phyloP scores from a whole-genome alignment of 768 basidiomycete species.

The Termitomyces titanicus region DNA sequence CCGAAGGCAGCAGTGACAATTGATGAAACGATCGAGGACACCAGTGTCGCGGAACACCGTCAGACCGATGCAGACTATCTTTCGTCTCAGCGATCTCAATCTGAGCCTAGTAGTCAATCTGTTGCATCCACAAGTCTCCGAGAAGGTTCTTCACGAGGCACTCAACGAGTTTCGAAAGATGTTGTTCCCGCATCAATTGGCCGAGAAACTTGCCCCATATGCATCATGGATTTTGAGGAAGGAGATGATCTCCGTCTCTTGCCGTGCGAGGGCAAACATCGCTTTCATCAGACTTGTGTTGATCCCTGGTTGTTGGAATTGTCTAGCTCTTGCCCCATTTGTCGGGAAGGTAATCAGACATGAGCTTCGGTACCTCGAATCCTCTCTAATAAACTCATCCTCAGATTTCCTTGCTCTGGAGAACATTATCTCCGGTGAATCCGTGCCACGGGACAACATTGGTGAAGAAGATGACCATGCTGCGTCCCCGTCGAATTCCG shows the following conservation, averaged over 20 bases:
- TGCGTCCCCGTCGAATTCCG: constrained; percentile 8
- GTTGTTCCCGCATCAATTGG: constrained; percentile 66
- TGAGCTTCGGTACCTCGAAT: neutral
- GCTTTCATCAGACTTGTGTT: constrained; percentile 87
- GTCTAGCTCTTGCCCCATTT: constrained; percentile 88
- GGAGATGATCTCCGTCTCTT: constrained; percentile 89
- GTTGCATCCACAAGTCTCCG: constrained; percentile 11
- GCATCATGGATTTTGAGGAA: constrained; percentile 90
- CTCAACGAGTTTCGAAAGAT: constrained; percentile 26
- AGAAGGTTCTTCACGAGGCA: constrained; percentile 16
- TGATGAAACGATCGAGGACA: neutral
- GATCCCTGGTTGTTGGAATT: constrained; percentile 92
- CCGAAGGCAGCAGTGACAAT: neutral
- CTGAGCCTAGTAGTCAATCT: neutral
- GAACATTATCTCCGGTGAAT: constrained; percentile 42
- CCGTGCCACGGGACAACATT: constrained; percentile 11
- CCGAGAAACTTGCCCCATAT: constrained; percentile 90
- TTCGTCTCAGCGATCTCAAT: neutral
- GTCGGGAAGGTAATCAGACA: constrained; percentile 69
- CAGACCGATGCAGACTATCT: neutral
- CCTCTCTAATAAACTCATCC: neutral
- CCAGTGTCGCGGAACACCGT: neutral
- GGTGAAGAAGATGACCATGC: constrained; percentile 18
- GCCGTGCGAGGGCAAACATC: constrained; percentile 89
- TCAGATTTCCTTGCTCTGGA: constrained; percentile 61